Evolutionary conservation across 495 filamentous ascomycete species (phyloP), one percentile per base, ranked within the genome.

Genomic region (Glarea lozoyensis): DNA sequence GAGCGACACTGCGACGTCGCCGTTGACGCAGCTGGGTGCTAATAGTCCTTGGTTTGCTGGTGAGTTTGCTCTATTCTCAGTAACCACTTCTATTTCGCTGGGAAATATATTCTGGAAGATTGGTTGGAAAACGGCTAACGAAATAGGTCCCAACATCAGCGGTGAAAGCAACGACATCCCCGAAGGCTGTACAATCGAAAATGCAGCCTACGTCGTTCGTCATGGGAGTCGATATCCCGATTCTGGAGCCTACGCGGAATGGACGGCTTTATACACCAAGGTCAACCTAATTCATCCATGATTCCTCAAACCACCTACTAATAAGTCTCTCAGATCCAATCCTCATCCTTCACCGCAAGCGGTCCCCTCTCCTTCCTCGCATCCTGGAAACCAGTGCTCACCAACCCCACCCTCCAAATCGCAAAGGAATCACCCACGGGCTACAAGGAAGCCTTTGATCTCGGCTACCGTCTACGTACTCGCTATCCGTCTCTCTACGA

Each of bases 171-270:
- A 65, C 22, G 59, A 64, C 11, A 58, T 70, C 20, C 73, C 75
- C 15, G 54, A 65, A 11, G 61, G 61, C 24, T 79, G 75, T 45
- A 60, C 60, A 4, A 68, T 78, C n/a, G 66, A 76, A 33, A 67
- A 70, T 45, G 73, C 66, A 17, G 66, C 67, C 19, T 78, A 74
- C 48, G 50, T 72, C 23, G 63, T 67, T 20, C 67, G 75, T 39
- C 76, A 78, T 50, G 76, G 75, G 15, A 75, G 69, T 48, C 60
- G 76, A 40, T 78, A 67, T 39, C 74, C 73, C 11, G 74, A 78
- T 42, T 53, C 61, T 13, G 69, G 72, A 9, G 72, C 74, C 17
- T 75, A 73, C 40, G 52, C 64, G 18, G 60, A 67, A 24, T 78
- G 74, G 74, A 52, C 65, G 33, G 56, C 56, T 20, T 56, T 76